Conservation (phyloP, 805 yeast species). For the Candida multigemmis region DNA sequence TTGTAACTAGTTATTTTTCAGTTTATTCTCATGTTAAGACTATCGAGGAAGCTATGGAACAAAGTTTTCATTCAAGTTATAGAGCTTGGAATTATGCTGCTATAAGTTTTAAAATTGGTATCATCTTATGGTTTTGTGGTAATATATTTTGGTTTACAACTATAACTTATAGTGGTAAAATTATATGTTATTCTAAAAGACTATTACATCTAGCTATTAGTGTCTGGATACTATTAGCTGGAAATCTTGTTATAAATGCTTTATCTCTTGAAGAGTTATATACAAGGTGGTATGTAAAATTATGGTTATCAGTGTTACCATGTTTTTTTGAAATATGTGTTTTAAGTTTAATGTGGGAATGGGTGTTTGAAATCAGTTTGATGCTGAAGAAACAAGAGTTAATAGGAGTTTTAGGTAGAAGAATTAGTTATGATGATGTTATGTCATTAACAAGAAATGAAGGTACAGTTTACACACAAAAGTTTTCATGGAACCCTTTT, state of each 20-base stretch:
- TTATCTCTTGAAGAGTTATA: constrained; percentile 17
- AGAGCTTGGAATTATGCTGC: too few species aligned
- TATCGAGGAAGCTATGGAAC: too few species aligned
- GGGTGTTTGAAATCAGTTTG: constrained; percentile 47
- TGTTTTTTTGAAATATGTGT: constrained; percentile 39
- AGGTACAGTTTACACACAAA: too few species aligned
- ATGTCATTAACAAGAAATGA: too few species aligned
- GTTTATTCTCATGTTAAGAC: too few species aligned
- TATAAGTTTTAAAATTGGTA: constrained; percentile 16
- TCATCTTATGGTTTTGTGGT: constrained; percentile 18
- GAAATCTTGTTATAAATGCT: constrained; percentile 24
- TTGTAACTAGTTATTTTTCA: too few species aligned
- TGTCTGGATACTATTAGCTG: constrained; percentile 27
- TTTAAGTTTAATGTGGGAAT: constrained; percentile 55
- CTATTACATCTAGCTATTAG: constrained; percentile 42
- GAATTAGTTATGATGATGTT: constrained; percentile 38
- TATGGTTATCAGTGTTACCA: constrained; percentile 39
- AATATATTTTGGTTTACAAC: constrained; percentile 30
- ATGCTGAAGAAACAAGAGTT: constrained; percentile 43
- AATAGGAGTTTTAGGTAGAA: constrained; percentile 55
- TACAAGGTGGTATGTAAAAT: constrained; percentile 29
- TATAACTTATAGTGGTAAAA: constrained; percentile 22
- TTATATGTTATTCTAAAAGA: constrained; percentile 36
- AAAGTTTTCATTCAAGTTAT: too few species aligned
- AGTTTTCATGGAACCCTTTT: too few species aligned